Base-by-base conservation (phyloP, 2,329 filamentous ascomycete genomes). In the Xylariaceae sp. region DNA sequence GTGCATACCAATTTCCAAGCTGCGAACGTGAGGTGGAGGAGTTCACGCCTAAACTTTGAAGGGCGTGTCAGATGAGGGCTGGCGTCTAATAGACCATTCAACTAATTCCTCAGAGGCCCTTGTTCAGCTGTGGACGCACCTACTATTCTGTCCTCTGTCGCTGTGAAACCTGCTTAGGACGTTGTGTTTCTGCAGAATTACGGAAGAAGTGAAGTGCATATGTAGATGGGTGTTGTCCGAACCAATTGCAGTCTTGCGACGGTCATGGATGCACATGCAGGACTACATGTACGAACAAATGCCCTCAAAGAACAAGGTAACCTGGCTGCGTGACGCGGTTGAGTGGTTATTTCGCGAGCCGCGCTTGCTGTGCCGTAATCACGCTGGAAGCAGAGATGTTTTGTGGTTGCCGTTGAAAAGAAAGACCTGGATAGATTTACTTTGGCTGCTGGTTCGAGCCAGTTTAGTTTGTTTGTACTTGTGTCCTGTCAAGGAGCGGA, bases 1-100 rank as follows among this genome's bases (percentile, higher is more conserved):
- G 54, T 53, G 56, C 29, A 44, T 59, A 53, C 21, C 56, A 59
- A 56, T 48, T 46, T 62, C 46, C 44, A 21, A 37, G 49, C 33
- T 57, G 44, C 24, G 28, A 54, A 51, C 28, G 23, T 17, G 45
- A 53, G 37, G 29, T 29, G 53, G 39, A 19, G 29, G 23, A 39
- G 26, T 34, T 52, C 41, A 40, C 9, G 12, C 24, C 16, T 8
- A 21, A 29, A 34, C 28, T 26, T 46, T 8, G 29, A 39, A 33
- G 33, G 24, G 40, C 23, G 41, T 16, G 43, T 24, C 26, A 37
- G 44, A 41, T 40, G 34, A 49, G 40, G 26, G 54, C 37, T 34
- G 47, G 56, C 56, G 56, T 47, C 53, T 62, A 60, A 54, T 47
- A 26, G 31, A 12, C 60, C 53, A 62, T 40, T 56, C 44, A 59